Evolutionary conservation across 208 protist species (phyloP).

Genomic region (Acanthamoeba divionensis): DNA sequence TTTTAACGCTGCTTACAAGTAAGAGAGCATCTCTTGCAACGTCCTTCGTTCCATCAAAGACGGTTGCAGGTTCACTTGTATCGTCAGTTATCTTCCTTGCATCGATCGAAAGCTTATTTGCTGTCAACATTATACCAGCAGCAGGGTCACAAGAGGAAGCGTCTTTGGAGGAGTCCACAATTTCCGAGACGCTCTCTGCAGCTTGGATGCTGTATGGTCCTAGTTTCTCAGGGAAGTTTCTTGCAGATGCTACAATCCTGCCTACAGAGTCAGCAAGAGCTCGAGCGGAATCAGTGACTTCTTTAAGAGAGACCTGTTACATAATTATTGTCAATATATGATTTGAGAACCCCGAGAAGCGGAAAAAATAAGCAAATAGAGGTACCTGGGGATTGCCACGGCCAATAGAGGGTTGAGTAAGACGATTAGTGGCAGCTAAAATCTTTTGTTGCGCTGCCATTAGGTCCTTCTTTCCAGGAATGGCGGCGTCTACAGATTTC

Average conservation of each 20-base stretch:
- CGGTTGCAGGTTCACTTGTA: not conserved
- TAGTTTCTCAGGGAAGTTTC: slow-evolving; percentile 56
- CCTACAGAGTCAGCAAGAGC: slow-evolving; percentile 30
- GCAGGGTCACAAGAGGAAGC: slow-evolving; percentile 29
- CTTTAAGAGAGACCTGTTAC: slow-evolving; percentile 17
- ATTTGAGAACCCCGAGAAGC: not conserved
- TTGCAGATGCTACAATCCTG: slow-evolving; percentile 36
- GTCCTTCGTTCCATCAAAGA: slow-evolving; percentile 46
- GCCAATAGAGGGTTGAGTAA: not conserved
- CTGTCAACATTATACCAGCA: not conserved
- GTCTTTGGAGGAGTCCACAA: slow-evolving; percentile 50
- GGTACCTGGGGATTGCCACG: slow-evolving; percentile 37
- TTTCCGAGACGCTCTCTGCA: slow-evolving; percentile 40
- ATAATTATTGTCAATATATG: not conserved
- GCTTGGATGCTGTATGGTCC: slow-evolving; percentile 47
- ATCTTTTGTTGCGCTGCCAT: slow-evolving; percentile 48
- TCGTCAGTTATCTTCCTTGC: slow-evolving; percentile 15
- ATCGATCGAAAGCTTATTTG: slow-evolving; percentile 38
- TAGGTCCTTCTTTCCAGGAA: slow-evolving; percentile 47
- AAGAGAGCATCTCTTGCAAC: not conserved
- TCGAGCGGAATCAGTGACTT: slow-evolving; percentile 30
- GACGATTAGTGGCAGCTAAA: not conserved
- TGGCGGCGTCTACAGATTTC: slow-evolving; percentile 47
- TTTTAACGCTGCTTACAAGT: not conserved
- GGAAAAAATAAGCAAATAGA: not conserved